Evolutionary conservation across 2,329 filamentous ascomycete genomes (phyloP).

Genomic region (Colletotrichum tanaceti): DNA sequence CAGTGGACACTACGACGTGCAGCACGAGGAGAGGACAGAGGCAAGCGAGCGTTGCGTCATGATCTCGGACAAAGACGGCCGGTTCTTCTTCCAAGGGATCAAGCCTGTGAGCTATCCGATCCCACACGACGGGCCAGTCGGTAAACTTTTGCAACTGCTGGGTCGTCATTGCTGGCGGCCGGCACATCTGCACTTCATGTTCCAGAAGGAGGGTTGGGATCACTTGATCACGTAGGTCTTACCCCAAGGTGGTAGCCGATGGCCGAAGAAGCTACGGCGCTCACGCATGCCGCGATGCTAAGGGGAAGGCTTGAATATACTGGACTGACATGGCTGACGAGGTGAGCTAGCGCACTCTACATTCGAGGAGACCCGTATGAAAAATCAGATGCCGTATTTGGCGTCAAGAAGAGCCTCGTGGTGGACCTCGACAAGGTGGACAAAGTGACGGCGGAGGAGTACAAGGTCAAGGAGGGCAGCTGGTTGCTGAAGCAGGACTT

Average conservation of each 20-base stretch:
- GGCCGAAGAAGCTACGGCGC: no score
- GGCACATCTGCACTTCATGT: constrained; percentile 89
- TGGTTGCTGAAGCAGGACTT: constrained; percentile 79
- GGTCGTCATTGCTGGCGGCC: constrained; percentile 83
- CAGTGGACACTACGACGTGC: constrained; percentile 80
- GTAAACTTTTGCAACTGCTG: constrained; percentile 72
- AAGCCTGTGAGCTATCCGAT: constrained; percentile 88
- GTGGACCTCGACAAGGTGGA: constrained; percentile 68
- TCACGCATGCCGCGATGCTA: neutral
- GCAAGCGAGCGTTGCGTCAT: constrained; percentile 64
- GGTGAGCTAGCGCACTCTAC: constrained; percentile 73
- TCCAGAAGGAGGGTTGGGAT: constrained; percentile 82
- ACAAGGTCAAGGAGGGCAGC: constrained; percentile 72
- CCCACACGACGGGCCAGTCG: constrained; percentile 85
- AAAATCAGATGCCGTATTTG: constrained; percentile 86
- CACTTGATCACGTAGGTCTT: constrained; percentile 80
- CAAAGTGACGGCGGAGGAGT: constrained; percentile 67
- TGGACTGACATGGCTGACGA: neutral
- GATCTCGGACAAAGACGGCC: constrained; percentile 42
- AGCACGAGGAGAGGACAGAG: constrained; percentile 68
- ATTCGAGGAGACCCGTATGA: constrained; percentile 83
- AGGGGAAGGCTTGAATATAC: neutral
- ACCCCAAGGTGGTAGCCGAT: no score
- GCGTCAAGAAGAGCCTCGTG: constrained; percentile 84
- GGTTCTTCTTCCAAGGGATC: constrained; percentile 88